Conservation (phyloP, 2,329 filamentous ascomycete species). For the Fusarium citri region DNA sequence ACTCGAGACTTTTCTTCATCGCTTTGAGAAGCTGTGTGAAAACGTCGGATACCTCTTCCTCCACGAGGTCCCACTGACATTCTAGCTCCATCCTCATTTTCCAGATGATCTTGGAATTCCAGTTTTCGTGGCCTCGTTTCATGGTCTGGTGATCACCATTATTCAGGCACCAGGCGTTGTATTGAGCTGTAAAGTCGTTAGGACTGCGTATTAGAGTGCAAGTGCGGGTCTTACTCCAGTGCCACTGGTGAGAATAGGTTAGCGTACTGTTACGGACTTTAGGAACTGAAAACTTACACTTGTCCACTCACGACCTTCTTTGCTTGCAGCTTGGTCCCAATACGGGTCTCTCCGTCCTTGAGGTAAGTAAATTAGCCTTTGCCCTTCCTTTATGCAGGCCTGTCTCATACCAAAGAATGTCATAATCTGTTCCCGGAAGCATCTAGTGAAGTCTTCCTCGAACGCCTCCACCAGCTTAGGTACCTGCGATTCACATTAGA, state of each 20-base stretch:
- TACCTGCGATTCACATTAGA: constrained; percentile 21
- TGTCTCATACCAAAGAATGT: constrained; percentile 34
- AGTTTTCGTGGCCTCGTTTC: constrained; percentile 39
- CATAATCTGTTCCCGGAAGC: constrained; percentile 34
- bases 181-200: constrained; percentile 41
- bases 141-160: constrained; percentile 44
- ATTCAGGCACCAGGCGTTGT: constrained; percentile 48
- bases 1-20: not conserved
- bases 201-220: not conserved
- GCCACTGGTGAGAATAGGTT: constrained; percentile 31
- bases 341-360: constrained; percentile 18
- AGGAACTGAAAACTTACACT: constrained; percentile 20
- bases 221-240: constrained; percentile 25
- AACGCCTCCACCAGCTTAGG: not conserved
- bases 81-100: constrained; percentile 49
- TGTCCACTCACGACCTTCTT: constrained; percentile 23
- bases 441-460: constrained; percentile 13
- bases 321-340: constrained; percentile 37
- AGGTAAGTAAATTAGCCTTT: not conserved
- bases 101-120: constrained; percentile 50
- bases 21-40: constrained; percentile 10
- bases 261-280: not conserved
- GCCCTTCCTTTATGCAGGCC: too few species aligned
- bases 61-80: constrained; percentile 45
- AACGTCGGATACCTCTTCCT: constrained; percentile 40